phyloP scores from a whole-genome alignment of 768 basidiomycete species.

The Cyclocybe cylindracea region DNA sequence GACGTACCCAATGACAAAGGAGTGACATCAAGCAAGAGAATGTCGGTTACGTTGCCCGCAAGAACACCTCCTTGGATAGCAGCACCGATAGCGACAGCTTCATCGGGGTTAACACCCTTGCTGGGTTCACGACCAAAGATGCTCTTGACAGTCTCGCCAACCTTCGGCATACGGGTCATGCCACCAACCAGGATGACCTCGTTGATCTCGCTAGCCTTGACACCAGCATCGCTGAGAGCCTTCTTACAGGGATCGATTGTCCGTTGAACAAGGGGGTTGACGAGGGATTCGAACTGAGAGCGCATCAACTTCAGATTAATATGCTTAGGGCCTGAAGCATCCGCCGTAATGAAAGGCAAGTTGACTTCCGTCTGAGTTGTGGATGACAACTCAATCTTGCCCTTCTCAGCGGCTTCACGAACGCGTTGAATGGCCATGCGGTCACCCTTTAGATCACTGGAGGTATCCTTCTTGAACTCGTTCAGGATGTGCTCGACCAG shows the following conservation, averaged over 20 bases:
- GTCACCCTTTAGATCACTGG: slow-evolving; percentile 80
- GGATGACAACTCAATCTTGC: slow-evolving; percentile 97
- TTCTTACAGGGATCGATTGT: slow-evolving; percentile 98
- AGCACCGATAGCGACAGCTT: slow-evolving; percentile 98
- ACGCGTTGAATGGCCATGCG: slow-evolving; percentile 98
- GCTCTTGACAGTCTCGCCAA: slow-evolving; percentile 88
- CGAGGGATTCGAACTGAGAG: slow-evolving; percentile 88
- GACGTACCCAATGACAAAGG: slow-evolving; percentile 89
- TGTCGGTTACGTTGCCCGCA: slow-evolving; percentile 94
- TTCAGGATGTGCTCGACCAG: slow-evolving; percentile 84
- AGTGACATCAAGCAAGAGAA: slow-evolving; percentile 93
- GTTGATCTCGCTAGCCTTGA: slow-evolving; percentile 90
- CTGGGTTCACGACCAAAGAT: slow-evolving; percentile 96
- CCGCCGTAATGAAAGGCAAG: slow-evolving; percentile 97
- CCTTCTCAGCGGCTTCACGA: slow-evolving; percentile 98
- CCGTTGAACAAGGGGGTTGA: slow-evolving; percentile 78
- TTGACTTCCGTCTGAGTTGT: slow-evolving; percentile 96
- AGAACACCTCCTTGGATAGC: slow-evolving; percentile 98
- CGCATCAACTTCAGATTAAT: slow-evolving; percentile 91
- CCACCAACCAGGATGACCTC: slow-evolving; percentile 99
- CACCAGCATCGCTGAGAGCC: slow-evolving; percentile 89
- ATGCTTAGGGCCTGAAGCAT: slow-evolving; percentile 93
- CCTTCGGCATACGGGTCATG: slow-evolving; percentile 97
- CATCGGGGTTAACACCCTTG: slow-evolving; percentile 99
- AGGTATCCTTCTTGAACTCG: slow-evolving; percentile 94